Base-by-base conservation (phyloP, 805 yeast species). In the Groenewaldozyma tartarivorans region DNA sequence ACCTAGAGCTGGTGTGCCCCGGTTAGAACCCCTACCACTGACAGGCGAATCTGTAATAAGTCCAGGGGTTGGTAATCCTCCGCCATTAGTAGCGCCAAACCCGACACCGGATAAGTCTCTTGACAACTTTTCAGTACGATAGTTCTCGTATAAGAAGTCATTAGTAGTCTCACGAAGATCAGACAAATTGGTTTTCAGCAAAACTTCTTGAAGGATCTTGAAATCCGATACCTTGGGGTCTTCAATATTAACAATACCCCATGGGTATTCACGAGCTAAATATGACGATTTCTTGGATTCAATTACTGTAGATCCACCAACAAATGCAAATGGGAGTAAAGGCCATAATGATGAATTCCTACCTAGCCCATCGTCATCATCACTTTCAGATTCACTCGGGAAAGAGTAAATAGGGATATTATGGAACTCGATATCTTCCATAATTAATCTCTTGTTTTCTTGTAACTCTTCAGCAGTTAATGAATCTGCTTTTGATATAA, bases 141-240 rank as follows among this genome's bases (percentile, higher is more conserved):
- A 87, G 57, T 78, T 79, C 61, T 87, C 96, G 61, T 87, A 87
- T 48, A 87, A 66, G 32, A 79, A 72, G 58, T 86, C 95, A 58
- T 83, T 94, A 5, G 96, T 87, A 54, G 75, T 71, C 53, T 87
- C 96, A 63, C 85, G 85, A 61, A 87, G 76, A 57, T 87, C 96
- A 57, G 79, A 79, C 61, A 87, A 71, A 63, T 86, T 95, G 15
- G 92, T 78, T 53, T 83, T 81, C 54, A 87, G 72, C 45, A 87
- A 66, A 3, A 87, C 75, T 54, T 84, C 85, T 59, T 87, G 78
- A 60, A 87, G 69, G 33, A 82, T 73, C 34, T 84, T 74, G 57
- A 87, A 82, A 61, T 87, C 96, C 48, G 86, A 80, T 47, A 75
- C 71, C 41, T 79, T 80, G 26, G 88, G 79, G 59, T 79, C 88